Conservation (phyloP, 768 basidiomycete genomes). For the Sutorius australiensis region DNA sequence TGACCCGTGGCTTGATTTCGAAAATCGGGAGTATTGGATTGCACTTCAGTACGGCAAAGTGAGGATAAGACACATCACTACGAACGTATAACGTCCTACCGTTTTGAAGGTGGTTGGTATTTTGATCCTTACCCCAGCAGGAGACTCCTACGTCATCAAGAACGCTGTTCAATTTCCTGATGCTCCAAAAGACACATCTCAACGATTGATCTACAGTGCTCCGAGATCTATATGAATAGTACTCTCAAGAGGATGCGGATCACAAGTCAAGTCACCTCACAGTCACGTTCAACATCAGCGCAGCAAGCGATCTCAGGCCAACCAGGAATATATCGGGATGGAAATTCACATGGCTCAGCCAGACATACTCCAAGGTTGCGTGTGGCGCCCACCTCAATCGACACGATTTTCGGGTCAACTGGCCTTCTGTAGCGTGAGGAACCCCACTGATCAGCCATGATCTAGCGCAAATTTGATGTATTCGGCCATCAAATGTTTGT, state of each 20-base stretch:
- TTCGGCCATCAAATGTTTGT: slow-evolving; percentile 44
- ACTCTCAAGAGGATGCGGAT: not conserved
- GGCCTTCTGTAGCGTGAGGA: not conserved
- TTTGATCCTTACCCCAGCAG: slow-evolving; percentile 48
- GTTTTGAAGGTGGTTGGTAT: slow-evolving; percentile 39
- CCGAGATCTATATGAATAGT: slow-evolving; percentile 37
- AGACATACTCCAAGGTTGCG: slow-evolving; percentile 41
- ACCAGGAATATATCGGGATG: slow-evolving; percentile 45
- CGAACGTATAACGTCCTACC: not conserved
- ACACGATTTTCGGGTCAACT: slow-evolving; percentile 44
- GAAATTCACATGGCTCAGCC: slow-evolving; percentile 42
- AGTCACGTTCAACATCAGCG: slow-evolving; percentile 49
- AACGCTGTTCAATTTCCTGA: slow-evolving; percentile 52
- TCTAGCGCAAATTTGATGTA: slow-evolving; percentile 45
- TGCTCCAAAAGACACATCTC: slow-evolving; percentile 53
- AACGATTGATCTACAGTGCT: slow-evolving; percentile 49
- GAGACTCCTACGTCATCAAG: slow-evolving; percentile 50
- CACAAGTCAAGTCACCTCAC: slow-evolving; percentile 18
- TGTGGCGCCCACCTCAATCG: slow-evolving; percentile 38
- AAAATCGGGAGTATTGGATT: slow-evolving; percentile 56
- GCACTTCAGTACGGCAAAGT: slow-evolving; percentile 35
- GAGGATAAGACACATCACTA: not conserved
- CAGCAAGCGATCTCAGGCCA: slow-evolving; percentile 38
- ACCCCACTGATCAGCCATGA: not conserved
- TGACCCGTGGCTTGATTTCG: slow-evolving; percentile 52